These are phyloP conservation scores for Irpex sp. DNA, from an alignment of 1,284 basidiomycete species.

Conservation along the genomic window DNA sequence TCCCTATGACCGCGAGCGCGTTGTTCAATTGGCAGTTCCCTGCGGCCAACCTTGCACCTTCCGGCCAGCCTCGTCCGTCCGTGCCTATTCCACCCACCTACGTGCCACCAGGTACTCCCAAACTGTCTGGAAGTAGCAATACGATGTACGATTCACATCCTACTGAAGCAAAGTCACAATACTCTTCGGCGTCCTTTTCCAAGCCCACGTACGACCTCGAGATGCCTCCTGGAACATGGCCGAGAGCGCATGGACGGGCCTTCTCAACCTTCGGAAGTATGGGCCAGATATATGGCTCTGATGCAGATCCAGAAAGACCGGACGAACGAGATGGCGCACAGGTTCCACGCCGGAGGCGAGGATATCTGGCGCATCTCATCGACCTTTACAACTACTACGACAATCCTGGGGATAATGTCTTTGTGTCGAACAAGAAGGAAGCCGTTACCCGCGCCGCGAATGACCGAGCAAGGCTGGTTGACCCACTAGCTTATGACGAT, in stretches of 20 bases:
- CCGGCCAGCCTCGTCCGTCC: not conserved
- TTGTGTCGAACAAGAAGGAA: conserved; percentile 8
- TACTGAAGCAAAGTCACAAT: conserved; percentile 25
- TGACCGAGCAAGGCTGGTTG: not conserved
- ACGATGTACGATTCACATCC: not conserved
- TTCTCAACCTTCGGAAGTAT: not conserved
- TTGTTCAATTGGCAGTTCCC: not conserved
- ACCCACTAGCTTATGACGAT: not conserved
- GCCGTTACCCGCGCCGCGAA: conserved; percentile 7
- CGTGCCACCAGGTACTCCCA: not conserved
- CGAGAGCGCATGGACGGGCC: conserved; percentile 16
- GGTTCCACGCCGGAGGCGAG: conserved; percentile 22
- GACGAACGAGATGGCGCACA: conserved; percentile 9
- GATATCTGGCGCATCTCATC: conserved; percentile 44
- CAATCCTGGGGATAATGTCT: conserved; percentile 17
- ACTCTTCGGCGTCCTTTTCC: conserved; percentile 46
- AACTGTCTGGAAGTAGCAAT: conserved; percentile 2
- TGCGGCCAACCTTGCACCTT: not conserved
- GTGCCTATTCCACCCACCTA: not conserved
- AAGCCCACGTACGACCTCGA: conserved; percentile 57
- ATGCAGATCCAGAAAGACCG: conserved; percentile 22
- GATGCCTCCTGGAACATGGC: conserved; percentile 42
- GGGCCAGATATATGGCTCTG: not conserved
- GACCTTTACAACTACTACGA: conserved; percentile 47
- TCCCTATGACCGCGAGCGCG: not conserved